Evolutionary conservation across 352 stramenopile species (phyloP), one percentile per base, ranked within the genome.

Genomic region (Albugo laibachii): DNA sequence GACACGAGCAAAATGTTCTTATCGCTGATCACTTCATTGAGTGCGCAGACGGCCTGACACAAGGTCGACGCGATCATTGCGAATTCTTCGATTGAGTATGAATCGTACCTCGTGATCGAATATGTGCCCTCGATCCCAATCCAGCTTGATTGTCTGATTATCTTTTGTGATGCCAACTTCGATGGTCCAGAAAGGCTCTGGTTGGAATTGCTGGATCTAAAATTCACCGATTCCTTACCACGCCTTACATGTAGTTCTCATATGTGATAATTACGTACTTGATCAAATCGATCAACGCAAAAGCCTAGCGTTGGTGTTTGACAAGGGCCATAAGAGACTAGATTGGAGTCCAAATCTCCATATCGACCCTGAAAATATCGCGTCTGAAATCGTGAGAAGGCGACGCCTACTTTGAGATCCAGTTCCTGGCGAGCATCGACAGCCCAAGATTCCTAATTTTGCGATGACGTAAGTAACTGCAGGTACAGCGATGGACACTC

Each of bases 291-390:
- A 54, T 92, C 66, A 6, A 94, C 83, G 55, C 69, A 87, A 56
- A 94, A 95, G 10, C 80, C 76, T 12, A 93, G 60, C 1, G 81
- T 94, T 16, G 79, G 81, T 11, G 78, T 93, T 54, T 92, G 81
- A 57, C 83, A 95, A 15, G 80, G 83, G 14, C 83, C 83, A 56
- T 93, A 95, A 10, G 60, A 82, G 11, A 94, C 50, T 1, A 94
- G 60, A 11, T 66, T 61, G 50, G 63, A 83, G 53, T 92, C 78
- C 39, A 93, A 57, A 62, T 94, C 74, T 35, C 78, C 76, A 52
- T 94, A 93, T 48, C 81, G 83, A 40, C 80, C 79, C 48, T 93
- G 80, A 57, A 94, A 93, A 59, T 77, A 93, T n/a, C 65, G 50
- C 8, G 83, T 94, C 54, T 93, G 81, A 47, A 84, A 93, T 37